Conservation (phyloP, 2,329 filamentous ascomycete species). For the Leptodontidium sp. region DNA sequence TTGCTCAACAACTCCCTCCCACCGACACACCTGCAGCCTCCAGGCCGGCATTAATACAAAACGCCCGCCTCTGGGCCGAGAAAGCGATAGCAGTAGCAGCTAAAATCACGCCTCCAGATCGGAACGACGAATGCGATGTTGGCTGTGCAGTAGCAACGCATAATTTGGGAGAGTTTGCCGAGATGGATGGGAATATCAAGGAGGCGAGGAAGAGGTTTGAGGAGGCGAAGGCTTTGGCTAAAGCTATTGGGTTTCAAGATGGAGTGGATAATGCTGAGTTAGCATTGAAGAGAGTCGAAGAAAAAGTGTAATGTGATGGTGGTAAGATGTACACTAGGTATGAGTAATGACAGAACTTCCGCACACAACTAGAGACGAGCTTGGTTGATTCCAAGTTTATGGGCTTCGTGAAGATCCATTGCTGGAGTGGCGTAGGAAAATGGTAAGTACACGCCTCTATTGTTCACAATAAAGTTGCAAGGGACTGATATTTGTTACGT, state of each 20-base stretch:
- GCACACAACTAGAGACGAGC: background rate
- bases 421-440: background rate
- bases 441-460: background rate
- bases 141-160: constrained; percentile 86
- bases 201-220: constrained; percentile 74
- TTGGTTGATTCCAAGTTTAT: background rate
- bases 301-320: background rate
- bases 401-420: background rate
- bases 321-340: background rate
- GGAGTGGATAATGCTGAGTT: constrained; percentile 62
- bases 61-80: constrained; percentile 79
- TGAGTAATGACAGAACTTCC: background rate
- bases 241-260: constrained; percentile 59
- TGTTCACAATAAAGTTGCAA: too few species aligned
- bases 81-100: constrained; percentile 76
- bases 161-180: constrained; percentile 85
- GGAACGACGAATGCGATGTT: constrained; percentile 82
- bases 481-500: too few species aligned
- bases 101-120: constrained; percentile 69
- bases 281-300: constrained; percentile 52
- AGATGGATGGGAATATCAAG: constrained; percentile 71
- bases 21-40: constrained; percentile 54
- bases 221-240: constrained; percentile 71
- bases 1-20: constrained; percentile 61
- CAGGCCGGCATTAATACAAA: constrained; percentile 68